A percentile compares a stretch with the other conserved stretches of the same genome.
Conservation (phyloP, 164 flowering plant genomes). For the Vitis labrusca region DNA sequence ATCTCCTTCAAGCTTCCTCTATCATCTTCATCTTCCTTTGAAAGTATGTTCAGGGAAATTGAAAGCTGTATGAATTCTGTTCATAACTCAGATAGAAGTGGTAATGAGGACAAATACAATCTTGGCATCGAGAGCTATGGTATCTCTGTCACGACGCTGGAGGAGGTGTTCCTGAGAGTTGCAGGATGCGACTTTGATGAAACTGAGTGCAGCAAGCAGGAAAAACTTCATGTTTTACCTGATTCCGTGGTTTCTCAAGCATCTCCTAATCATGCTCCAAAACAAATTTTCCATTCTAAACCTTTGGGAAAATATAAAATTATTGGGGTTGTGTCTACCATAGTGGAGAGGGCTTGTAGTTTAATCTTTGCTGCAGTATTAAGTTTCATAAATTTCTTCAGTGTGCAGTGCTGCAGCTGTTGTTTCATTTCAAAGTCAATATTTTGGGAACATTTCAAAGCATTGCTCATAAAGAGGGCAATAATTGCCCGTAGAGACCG, state of each 20-base stretch:
- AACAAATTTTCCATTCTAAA: conserved; percentile 35
- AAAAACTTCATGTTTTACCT: conserved; percentile 18
- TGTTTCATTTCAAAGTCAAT: conserved; percentile 57
- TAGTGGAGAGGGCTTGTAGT: conserved; percentile 43
- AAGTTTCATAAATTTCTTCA: conserved; percentile 54
- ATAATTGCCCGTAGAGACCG: conserved; percentile 79
- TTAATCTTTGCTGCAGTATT: conserved; percentile 43
- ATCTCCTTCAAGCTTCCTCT: conserved; percentile 95
- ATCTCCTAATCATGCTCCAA: conserved; percentile 24
- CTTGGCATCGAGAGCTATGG: conserved; percentile 92
- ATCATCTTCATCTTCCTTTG: conserved; percentile 83
- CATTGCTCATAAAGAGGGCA: conserved; percentile 83
- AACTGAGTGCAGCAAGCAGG: conserved; percentile 29
- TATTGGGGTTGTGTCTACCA: conserved; percentile 30
- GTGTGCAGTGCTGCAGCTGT: conserved; percentile 60
- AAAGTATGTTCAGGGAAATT: conserved; percentile 88
- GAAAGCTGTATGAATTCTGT: conserved; percentile 66
- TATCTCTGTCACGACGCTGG: conserved; percentile 94
- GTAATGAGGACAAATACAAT: conserved; percentile 21
- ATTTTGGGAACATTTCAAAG: conserved; percentile 85
- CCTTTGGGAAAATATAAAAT: conserved; percentile 37
- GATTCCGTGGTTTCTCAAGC: conserved; percentile 34
- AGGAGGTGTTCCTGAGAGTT: conserved; percentile 95
- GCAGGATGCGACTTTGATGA: conserved; percentile 75
- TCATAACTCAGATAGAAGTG: conserved; percentile 18